Conservation (phyloP, 1,139 yeast species). For the Nakaseomyces sp. region DNA sequence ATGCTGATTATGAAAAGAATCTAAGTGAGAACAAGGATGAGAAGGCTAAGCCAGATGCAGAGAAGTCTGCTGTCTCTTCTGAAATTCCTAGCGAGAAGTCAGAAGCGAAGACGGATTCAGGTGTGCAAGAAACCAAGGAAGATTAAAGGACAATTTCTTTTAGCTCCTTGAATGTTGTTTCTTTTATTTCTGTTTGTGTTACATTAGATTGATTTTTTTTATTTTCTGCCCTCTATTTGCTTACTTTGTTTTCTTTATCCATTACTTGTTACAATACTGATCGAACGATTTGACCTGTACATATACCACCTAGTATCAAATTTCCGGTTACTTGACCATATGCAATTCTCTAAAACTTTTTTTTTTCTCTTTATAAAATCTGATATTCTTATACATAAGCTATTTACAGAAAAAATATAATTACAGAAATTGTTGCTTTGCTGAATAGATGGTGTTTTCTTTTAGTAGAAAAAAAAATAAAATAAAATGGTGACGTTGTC, state of each 20-base stretch:
- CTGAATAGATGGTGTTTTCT: not conserved
- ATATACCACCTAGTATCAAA: not conserved
- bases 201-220: not conserved
- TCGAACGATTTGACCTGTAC: slow-evolving; percentile 1
- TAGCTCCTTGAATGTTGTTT: not conserved
- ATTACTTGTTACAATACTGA: not conserved
- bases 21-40: not conserved
- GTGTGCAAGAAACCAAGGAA: not conserved
- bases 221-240: not conserved
- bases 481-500: not conserved
- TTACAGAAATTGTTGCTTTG: slow-evolving; percentile 1
- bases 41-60: not conserved
- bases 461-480: not conserved
- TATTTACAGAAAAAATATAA: slow-evolving; percentile 3
- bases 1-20: slow-evolving; percentile 4
- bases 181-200: not conserved
- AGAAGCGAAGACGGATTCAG: not conserved
- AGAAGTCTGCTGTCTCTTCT: not conserved
- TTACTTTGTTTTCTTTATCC: not conserved
- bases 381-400: slow-evolving; percentile 3
- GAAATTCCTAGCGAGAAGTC: not conserved
- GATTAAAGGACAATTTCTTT: not conserved
- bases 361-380: not conserved
- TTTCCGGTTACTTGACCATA: not conserved
- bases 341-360: not conserved